Conservation (phyloP, 73 alveolate genomes). For the Effrenium voratum region DNA sequence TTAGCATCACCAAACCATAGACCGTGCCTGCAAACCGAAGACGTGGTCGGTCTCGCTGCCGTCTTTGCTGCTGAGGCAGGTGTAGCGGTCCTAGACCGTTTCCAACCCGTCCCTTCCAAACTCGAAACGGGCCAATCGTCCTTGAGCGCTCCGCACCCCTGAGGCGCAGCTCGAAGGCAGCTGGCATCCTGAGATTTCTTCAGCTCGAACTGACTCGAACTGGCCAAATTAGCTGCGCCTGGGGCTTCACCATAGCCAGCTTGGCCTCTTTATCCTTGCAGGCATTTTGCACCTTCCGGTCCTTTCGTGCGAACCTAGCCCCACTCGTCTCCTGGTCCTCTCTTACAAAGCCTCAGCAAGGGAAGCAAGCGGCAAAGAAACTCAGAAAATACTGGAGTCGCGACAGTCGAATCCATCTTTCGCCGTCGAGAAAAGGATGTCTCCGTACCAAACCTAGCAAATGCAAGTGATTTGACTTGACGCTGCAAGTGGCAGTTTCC, state of each 20-base stretch:
- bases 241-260: slow-evolving; percentile 59
- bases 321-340: slow-evolving; percentile 1
- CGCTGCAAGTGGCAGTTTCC: not conserved
- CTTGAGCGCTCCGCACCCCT: slow-evolving; percentile 69
- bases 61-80: slow-evolving; percentile 91
- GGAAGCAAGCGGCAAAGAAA: too few species aligned
- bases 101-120: not conserved
- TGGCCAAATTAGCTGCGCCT: not conserved
- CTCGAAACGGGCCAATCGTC: not conserved
- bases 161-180: slow-evolving; percentile 56
- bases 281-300: not conserved
- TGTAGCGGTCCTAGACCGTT: slow-evolving; percentile 42
- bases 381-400: not conserved
- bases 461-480: not conserved
- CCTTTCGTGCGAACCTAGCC: too few species aligned
- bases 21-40: slow-evolving; percentile 46
- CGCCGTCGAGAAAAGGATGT: slow-evolving; percentile 53
- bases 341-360: slow-evolving; percentile 23
- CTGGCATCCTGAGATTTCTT: slow-evolving; percentile 25
- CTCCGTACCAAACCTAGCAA: slow-evolving; percentile 59
- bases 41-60: slow-evolving; percentile 51
- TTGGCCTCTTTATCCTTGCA: slow-evolving; percentile 49
- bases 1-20: not conserved
- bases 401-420: slow-evolving; percentile 26
- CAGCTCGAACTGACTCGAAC: not conserved